Conservation (phyloP, 108 stramenopile genomes). For the Stephanodiscus minutulus region DNA sequence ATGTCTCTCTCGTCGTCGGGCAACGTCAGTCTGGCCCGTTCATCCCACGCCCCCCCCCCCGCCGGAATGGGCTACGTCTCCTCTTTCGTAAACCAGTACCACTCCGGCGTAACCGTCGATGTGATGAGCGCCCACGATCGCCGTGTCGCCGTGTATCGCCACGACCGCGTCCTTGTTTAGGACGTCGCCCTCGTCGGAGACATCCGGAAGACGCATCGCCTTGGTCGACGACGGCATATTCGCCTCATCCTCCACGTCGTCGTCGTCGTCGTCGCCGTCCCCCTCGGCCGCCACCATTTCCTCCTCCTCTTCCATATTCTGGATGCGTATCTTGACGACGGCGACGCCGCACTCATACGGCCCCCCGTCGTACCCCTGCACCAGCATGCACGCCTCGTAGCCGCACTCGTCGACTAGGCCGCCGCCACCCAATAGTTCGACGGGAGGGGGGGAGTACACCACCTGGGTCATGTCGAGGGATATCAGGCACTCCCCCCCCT, state of each 20-base stretch:
- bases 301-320: neutral
- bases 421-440: neutral
- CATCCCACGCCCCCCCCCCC: neutral
- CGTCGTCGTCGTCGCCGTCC: neutral
- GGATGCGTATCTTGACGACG: neutral
- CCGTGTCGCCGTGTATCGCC: neutral
- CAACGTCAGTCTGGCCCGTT: slow-evolving; percentile 16
- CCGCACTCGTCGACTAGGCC: neutral
- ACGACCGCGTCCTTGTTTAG: neutral
- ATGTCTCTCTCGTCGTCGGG: slow-evolving; percentile 10
- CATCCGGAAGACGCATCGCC: too few species aligned
- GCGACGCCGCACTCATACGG: neutral
- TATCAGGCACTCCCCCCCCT: neutral
- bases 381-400: slow-evolving; percentile 1
- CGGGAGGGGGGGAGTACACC: neutral
- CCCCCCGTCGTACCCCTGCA: neutral
- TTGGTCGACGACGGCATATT: too few species aligned
- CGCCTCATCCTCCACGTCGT: neutral
- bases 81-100: neutral
- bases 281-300: neutral
- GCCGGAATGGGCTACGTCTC: neutral
- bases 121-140: neutral
- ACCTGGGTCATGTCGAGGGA: neutral
- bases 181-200: neutral
- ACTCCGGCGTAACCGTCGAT: neutral